Evolutionary conservation across 2,329 filamentous ascomycete species (phyloP), one percentile per base, ranked within the genome.

Genomic region (Fusarium sp.): DNA sequence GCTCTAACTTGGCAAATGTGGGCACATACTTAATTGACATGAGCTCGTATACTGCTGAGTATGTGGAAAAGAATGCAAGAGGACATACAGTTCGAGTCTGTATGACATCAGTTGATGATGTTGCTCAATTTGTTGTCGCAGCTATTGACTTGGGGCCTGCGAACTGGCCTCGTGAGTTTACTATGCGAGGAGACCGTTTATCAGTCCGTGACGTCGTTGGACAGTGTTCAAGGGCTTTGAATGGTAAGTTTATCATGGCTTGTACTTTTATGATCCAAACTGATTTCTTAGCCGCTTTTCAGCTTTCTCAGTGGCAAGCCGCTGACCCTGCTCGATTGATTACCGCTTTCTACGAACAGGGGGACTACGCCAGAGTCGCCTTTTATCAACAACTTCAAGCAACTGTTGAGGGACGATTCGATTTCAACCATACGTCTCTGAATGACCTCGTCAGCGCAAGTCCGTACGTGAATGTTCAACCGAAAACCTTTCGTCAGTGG

Each of bases 111-210:
- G 86, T 89, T 17, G 82, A 87, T 65, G 92, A 94, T 71, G 86
- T 93, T 7, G 91, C 86, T 24, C 83, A 84, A n/a, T 93, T 91
- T 69, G 82, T 94, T 10, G 89, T 89, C 13, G 87, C 88, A n/a
- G 87, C 92, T 15, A 76, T 92, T 30, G 89, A 92, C 45, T 77
- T 92, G 40, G 85, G 83, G 0, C 81, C 83, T 9, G 79, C 81
- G 8, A 82, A 76, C 19, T 94, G 92, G 92, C 90, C 90, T 5
- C 77, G 79, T 7, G 91, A 93, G 74, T 88, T 91, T 75, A 85
- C 84, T 39, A 89, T 94, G 84, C 83, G 84, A 48, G 90, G 91
- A n/a, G 89, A 92, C 53, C 82, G 87, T 7, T 80, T 90, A 76
- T 86, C 83, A 1, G 83, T 92, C 3, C 81, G 83, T 14, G 84